Evolutionary conservation across 164 flowering plant species (phyloP), one percentile per base, ranked within the genome.

Genomic region (Vitis rupestris): DNA sequence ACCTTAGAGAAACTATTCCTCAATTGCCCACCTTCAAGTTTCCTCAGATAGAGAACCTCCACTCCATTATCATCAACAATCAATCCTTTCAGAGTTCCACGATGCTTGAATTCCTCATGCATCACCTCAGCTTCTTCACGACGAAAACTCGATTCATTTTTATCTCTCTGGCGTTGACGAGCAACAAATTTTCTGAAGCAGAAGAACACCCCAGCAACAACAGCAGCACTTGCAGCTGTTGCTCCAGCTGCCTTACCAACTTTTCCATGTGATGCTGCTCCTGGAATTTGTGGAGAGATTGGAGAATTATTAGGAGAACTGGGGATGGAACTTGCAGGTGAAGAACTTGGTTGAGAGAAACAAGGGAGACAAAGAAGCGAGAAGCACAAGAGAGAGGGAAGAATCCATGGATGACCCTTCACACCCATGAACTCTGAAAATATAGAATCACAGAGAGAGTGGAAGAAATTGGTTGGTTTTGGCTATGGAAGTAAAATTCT

Each of bases 21-120:
- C 17, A 62, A 50, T 10, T 63, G 61, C 1, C 84, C 81, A 10
- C 65, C 69, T 61, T 86, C 83, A 11, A 83, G 79, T 55, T 81
- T 81, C 64, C 81, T 81, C 93, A 85, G 80, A 51, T 88, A 90
- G n/a, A 93, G 73, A 14, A 90, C 89, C 70, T 90, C 94, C 47
- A 82, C 60, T 1, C 90, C 94, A 59, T 85, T 70, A 66, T 88
- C 92, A 66, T 90, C 94, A 4, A 86, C 90, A n/a, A 87, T 78
- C 70, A 85, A 47, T 15, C 88, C 93, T 59, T 82, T 89, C 0
- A 84, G 57, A 17, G 79, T 78, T 9, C 86, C 83, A 23, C 75
- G 72, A 14, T 74, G 64, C 19, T 65, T 66, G 14, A 73, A 75
- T 9, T 73, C 80, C 1, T 80, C 72, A 0, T 29, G 65, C 23